phyloP scores from a whole-genome alignment of 306 rosid species.

The Castanospermum australe region DNA sequence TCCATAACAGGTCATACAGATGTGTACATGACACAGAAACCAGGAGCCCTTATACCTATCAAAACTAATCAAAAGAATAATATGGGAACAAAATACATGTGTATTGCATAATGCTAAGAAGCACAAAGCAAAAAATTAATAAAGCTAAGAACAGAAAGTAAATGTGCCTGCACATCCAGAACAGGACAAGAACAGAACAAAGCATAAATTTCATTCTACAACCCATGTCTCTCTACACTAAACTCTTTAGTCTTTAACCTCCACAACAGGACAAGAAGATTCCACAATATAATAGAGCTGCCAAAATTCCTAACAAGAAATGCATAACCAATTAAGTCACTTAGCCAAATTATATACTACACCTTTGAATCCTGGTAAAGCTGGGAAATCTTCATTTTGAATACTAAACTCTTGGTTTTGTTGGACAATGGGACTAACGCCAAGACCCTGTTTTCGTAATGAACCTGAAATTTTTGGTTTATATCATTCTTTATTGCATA shows the following conservation, averaged over 20 bases:
- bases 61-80: neutral
- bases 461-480: conserved; percentile 64
- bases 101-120: neutral
- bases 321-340: neutral
- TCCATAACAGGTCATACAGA: neutral
- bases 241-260: neutral
- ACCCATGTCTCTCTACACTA: neutral
- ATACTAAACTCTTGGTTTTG: conserved; percentile 98
- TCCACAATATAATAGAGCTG: conserved; percentile 1
- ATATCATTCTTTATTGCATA: conserved; percentile 19
- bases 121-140: neutral
- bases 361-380: conserved; percentile 98
- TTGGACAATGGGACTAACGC: conserved; percentile 92
- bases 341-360: conserved; percentile 29
- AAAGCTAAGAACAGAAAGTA: neutral
- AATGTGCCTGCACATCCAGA: neutral
- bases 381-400: conserved; percentile 98
- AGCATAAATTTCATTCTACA: neutral
- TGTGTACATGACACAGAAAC: conserved; percentile 1
- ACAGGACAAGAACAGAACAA: conserved; percentile 1
- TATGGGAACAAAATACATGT: neutral
- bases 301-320: neutral
- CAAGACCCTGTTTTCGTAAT: conserved; percentile 91
- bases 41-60: neutral
- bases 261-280: neutral